A percentile compares a stretch with the other conserved stretches of the same genome.
These are phyloP conservation scores for Kurtzmaniella quercitrusa DNA, from an alignment of 1,139 yeast species.

Conservation along the genomic window DNA sequence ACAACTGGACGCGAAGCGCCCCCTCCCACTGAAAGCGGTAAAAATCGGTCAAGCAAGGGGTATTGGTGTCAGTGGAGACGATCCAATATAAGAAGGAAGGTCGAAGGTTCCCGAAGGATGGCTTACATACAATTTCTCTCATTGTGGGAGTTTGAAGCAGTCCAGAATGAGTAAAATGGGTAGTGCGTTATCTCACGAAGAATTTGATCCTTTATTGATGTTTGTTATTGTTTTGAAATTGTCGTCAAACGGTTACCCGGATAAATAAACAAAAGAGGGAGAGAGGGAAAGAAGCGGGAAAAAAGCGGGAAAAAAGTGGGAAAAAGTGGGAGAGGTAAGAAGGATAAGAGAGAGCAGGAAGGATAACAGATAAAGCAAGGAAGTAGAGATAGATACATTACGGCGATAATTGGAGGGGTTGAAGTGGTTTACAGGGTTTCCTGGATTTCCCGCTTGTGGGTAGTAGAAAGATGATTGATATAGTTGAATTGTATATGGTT, in stretches of 20 bases:
- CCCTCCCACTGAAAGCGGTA: too few relatives aligned
- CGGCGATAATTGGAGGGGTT: too few relatives aligned
- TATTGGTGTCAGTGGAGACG: not conserved
- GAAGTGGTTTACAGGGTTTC: too few relatives aligned
- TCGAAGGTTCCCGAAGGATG: not conserved
- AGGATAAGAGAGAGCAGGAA: too few relatives aligned
- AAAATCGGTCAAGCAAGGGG: too few relatives aligned
- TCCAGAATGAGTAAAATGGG: constrained; percentile 1
- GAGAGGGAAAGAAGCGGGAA: not conserved
- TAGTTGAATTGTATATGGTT: too few relatives aligned
- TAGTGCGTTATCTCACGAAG: constrained; percentile 1
- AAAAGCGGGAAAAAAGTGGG: not conserved
- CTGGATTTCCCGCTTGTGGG: too few relatives aligned
- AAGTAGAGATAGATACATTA: too few relatives aligned
- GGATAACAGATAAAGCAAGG: too few relatives aligned
- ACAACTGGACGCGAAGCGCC: too few relatives aligned
- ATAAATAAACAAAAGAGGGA: not conserved
- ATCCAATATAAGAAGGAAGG: not conserved
- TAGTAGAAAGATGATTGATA: too few relatives aligned
- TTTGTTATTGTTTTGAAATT: constrained; percentile 7
- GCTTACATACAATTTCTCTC: constrained; percentile 57
- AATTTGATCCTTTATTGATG: constrained; percentile 9
- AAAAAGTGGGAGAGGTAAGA: too few relatives aligned
- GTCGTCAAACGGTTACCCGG: constrained; percentile 8
- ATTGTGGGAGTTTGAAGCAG: constrained; percentile 17